Base-by-base conservation (phyloP, 257 asterid species). In the Solanum appendiculatum region DNA sequence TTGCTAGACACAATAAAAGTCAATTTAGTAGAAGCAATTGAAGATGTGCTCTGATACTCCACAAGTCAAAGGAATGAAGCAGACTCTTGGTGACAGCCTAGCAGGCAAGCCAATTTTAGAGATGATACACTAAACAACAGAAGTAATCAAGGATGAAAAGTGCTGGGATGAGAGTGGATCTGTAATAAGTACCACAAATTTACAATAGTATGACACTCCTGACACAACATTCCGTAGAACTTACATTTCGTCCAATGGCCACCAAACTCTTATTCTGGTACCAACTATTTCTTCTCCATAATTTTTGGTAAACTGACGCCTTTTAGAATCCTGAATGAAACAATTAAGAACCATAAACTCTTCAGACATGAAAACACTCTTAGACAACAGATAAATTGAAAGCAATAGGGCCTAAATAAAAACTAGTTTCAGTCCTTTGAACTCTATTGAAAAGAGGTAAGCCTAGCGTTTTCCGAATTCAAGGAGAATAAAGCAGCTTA, bases 231-330 rank as follows among this genome's bases (percentile, higher is more conserved):
- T 82, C 37, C 58, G 75, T 77, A 89, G 80, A 66, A 88, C 93
- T 87, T 89, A 94, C 95, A 27, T 44, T 69, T 75, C 85, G 90
- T 86, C 93, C 86, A 88, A 40, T 63, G 94, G 91, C 92, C 96
- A 91, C 92, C 90, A 92, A 83, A 94, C 92, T 82, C 91, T 92
- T 74, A 94, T 91, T 80, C 87, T 88, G 86, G 88, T 85, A 69
- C 92, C 96, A 86, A 92, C 88, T 81, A 94, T 66, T 82, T 92
- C 94, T 85, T 89, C 93, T 84, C 91, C 92, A 68, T 91, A 86
- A 21, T 63, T 86, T 83, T 90, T 88, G 86, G 36, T 83, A 85
- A 60, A 81, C 48, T 63, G 86, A 29, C 36, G 82, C 80, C 16
- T 89, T 73, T 84, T 70, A 69, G 89, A 85, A 82, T 44, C 87